Conservation (phyloP, 2,329 filamentous ascomycete species). For the Rutstroemia sp. region DNA sequence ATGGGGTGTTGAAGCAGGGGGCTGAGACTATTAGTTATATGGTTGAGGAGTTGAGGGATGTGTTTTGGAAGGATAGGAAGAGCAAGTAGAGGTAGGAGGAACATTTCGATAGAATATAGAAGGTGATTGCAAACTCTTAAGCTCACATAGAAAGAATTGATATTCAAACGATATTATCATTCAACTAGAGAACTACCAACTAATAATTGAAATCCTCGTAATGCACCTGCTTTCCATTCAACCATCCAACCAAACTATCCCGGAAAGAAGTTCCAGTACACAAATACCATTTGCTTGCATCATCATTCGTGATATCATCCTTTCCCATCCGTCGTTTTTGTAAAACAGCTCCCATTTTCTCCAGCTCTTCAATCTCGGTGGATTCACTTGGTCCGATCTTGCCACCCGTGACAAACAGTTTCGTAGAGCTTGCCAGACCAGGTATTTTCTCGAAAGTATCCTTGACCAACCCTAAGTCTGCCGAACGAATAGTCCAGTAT, state of each 20-base stretch:
- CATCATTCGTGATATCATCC: conserved; percentile 36
- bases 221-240: conserved; percentile 37
- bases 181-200: not conserved
- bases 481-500: conserved; percentile 59
- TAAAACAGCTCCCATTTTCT: conserved; percentile 29
- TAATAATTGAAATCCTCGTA: conserved; percentile 43
- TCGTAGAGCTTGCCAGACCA: conserved; percentile 44
- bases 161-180: conserved; percentile 1
- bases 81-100: no score
- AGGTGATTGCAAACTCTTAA: not conserved
- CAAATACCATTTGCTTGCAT: conserved; percentile 44
- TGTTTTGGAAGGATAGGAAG: conserved; percentile 11
- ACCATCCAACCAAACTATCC: conserved; percentile 40
- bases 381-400: not conserved
- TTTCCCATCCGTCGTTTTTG: conserved; percentile 39
- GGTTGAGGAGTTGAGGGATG: conserved; percentile 19
- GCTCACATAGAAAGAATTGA: not conserved
- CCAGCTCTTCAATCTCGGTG: conserved; percentile 19
- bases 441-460: conserved; percentile 49
- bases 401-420: conserved; percentile 57
- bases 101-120: not conserved
- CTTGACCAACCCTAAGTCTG: conserved; percentile 55
- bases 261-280: conserved; percentile 47
- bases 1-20: conserved; percentile 44
- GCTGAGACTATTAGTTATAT: conserved; percentile 39